phyloP scores from a whole-genome alignment of 441 rosid species.

The Rhodomyrtus psidioides region DNA sequence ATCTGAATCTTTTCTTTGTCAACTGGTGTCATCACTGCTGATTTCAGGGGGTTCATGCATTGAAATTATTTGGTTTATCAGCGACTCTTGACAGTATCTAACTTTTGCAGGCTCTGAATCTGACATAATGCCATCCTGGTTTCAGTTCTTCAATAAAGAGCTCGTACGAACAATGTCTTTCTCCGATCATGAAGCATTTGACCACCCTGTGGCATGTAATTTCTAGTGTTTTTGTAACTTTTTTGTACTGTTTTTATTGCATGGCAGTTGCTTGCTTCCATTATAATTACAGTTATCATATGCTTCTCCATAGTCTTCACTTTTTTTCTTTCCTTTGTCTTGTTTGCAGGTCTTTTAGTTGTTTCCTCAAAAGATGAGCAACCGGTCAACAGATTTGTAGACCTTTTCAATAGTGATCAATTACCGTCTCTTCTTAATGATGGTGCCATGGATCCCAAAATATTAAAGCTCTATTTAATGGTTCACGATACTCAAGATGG shows the following conservation, averaged over 20 bases:
- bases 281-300: not conserved
- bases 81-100: conserved; percentile 2
- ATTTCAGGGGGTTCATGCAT: not conserved
- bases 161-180: conserved; percentile 65
- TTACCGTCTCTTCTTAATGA: conserved; percentile 84
- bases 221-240: not conserved
- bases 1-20: not conserved
- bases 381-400: conserved; percentile 73
- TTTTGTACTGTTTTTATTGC: not conserved
- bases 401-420: conserved; percentile 74
- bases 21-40: not conserved
- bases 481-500: conserved; percentile 93
- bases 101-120: conserved; percentile 61
- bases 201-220: conserved; percentile 98
- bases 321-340: conserved; percentile 7
- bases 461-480: conserved; percentile 77
- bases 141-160: conserved; percentile 76
- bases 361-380: conserved; percentile 94
- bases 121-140: conserved; percentile 81
- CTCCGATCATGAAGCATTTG: conserved; percentile 96
- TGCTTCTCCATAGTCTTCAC: not conserved
- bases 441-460: conserved; percentile 94
- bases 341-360: conserved; percentile 78
- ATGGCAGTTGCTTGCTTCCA: not conserved
- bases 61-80: not conserved